Percentiles rank a stretch among this genome's conserved stretches.
phyloP scores from a whole-genome alignment of 1,284 basidiomycete species.

The Puccinia triticina region DNA sequence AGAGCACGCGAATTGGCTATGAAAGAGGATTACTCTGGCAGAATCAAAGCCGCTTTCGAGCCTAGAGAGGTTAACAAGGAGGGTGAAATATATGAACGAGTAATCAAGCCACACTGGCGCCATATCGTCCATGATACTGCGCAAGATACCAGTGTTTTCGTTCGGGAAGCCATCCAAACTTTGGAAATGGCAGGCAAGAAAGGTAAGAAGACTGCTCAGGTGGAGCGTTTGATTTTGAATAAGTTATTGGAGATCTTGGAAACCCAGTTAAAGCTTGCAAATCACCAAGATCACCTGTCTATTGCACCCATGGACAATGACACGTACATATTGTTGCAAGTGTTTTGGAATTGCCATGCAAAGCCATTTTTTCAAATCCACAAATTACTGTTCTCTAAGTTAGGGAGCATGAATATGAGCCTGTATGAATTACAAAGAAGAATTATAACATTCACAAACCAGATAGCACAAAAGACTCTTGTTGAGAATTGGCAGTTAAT shows the following conservation, averaged over 20 bases:
- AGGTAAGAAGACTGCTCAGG: neutral
- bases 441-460: neutral
- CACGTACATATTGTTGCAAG: constrained; percentile 1
- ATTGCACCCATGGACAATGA: neutral
- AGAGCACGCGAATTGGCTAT: neutral
- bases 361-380: neutral
- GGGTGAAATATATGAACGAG: neutral
- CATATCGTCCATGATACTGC: neutral
- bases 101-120: neutral
- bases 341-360: neutral
- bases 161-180: neutral
- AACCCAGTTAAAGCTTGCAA: neutral
- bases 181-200: neutral
- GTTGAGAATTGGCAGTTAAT: constrained; percentile 5
- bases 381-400: neutral
- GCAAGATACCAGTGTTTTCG: neutral
- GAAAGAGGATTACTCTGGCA: neutral
- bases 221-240: neutral
- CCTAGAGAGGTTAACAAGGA: neutral
- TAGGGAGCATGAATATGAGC: neutral
- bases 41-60: neutral
- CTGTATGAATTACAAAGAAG: neutral
- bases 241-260: constrained; percentile 1
- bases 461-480: constrained; percentile 15
- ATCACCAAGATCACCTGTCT: neutral